Conservation (phyloP, 768 basidiomycete species). For the Crucibulum laeve region DNA sequence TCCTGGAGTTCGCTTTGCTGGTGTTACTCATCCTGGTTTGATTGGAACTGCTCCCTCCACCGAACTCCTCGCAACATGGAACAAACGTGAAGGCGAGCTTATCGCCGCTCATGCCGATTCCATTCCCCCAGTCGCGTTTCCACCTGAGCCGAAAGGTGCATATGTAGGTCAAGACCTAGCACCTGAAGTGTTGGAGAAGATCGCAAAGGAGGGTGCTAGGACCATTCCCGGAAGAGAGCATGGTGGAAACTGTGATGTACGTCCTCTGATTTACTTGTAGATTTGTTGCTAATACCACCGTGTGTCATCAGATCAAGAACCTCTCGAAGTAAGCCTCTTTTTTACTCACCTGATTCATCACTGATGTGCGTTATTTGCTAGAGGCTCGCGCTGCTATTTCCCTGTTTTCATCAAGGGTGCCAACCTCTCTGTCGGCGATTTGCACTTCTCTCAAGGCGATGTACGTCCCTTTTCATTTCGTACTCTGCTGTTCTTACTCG, state of each 20-base stretch:
- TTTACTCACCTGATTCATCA: not conserved
- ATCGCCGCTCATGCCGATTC: slow-evolving; percentile 48
- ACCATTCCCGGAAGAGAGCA: slow-evolving; percentile 78
- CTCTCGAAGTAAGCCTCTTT: slow-evolving; percentile 44
- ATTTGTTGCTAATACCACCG: not conserved
- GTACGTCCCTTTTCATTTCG: slow-evolving; percentile 20
- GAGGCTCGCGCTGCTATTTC: slow-evolving; percentile 70
- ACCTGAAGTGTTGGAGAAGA: slow-evolving; percentile 42
- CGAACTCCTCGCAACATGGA: slow-evolving; percentile 73
- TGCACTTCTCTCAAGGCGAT: slow-evolving; percentile 81
- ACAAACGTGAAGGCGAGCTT: slow-evolving; percentile 61
- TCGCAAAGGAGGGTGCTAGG: slow-evolving; percentile 63
- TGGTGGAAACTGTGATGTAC: slow-evolving; percentile 72
- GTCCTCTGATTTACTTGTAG: slow-evolving; percentile 12
- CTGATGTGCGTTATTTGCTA: slow-evolving; percentile 10
- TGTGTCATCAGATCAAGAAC: slow-evolving; percentile 63
- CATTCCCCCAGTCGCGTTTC: slow-evolving; percentile 63
- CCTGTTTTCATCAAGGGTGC: slow-evolving; percentile 76
- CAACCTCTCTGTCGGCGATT: slow-evolving; percentile 72
- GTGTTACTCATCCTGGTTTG: slow-evolving; percentile 72
- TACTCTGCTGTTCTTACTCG: not conserved
- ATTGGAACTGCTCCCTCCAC: slow-evolving; percentile 75
- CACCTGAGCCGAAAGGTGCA: slow-evolving; percentile 53
- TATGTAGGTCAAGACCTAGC: slow-evolving; percentile 68
- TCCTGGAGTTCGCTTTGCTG: slow-evolving; percentile 76